phyloP scores from a whole-genome alignment of 73 alveolate species.

The Tetrahymena borealis region DNA sequence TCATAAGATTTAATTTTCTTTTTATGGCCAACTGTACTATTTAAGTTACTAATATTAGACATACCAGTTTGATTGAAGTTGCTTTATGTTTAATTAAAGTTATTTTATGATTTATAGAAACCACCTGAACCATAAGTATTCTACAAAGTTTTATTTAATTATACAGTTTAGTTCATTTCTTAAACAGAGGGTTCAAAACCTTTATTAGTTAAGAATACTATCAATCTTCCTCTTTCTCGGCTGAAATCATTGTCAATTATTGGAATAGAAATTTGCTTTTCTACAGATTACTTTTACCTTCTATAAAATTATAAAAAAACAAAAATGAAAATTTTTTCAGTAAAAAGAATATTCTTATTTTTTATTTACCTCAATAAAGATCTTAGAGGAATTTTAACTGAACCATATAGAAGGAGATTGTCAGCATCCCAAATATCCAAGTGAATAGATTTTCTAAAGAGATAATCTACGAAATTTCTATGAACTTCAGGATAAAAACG shows the following conservation, averaged over 20 bases:
- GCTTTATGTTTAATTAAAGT: background rate
- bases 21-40: background rate
- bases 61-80: background rate
- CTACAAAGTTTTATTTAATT: background rate
- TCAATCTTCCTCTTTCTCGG: background rate
- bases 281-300: background rate
- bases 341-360: no score
- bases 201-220: background rate
- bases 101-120: background rate
- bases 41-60: background rate
- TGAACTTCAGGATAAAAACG: background rate
- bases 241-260: background rate
- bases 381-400: slow-evolving; percentile 50
- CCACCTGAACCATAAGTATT: background rate
- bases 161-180: background rate
- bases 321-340: background rate
- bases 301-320: background rate
- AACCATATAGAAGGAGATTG: slow-evolving; percentile 55
- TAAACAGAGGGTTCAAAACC: background rate
- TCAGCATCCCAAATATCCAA: slow-evolving; percentile 71
- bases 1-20: background rate
- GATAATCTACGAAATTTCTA: background rate
- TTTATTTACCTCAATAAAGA: slow-evolving; percentile 52
- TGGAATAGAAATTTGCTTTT: background rate
- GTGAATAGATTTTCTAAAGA: background rate